Percentiles rank a stretch among this genome's conserved stretches.
These are phyloP conservation scores for Pseudonitzschia delicatissima DNA, from an alignment of 108 stramenopile genomes.

Conservation along the genomic window DNA sequence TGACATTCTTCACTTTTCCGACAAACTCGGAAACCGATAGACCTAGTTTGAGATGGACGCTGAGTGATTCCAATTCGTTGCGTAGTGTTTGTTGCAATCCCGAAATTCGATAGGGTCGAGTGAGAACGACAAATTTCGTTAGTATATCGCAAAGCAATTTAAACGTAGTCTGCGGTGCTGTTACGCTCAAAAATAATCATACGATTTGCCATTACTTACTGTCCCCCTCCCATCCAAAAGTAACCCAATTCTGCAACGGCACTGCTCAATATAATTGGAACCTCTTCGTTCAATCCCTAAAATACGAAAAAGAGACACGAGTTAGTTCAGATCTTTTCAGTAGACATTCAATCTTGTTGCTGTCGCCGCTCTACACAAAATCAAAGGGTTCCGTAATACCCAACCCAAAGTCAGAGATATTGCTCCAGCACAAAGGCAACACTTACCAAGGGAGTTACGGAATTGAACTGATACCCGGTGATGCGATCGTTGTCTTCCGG, in stretches of 20 bases:
- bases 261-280: conserved; percentile 63
- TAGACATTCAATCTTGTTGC: too few species aligned
- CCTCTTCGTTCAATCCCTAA: conserved; percentile 53
- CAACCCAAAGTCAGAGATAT: too few species aligned
- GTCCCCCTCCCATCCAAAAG: conserved; percentile 87
- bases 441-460: conserved; percentile 68
- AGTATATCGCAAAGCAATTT: too few species aligned
- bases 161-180: too few species aligned
- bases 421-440: too few species aligned
- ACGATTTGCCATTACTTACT: conserved; percentile 33
- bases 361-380: too few species aligned
- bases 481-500: conserved; percentile 60
- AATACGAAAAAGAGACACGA: background rate
- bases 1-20: conserved; percentile 27
- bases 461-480: conserved; percentile 77
- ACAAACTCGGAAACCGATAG: conserved; percentile 72
- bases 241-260: conserved; percentile 40
- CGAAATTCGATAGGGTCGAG: too few species aligned
- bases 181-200: too few species aligned
- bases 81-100: too few species aligned
- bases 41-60: conserved; percentile 75
- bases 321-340: too few species aligned
- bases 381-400: too few species aligned
- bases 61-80: background rate
- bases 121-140: too few species aligned